A percentile compares a stretch with the other conserved stretches of the same genome.
Evolutionary conservation across 2,329 filamentous ascomycete species (phyloP).

Genomic region (Aspergillus fumigatus): DNA sequence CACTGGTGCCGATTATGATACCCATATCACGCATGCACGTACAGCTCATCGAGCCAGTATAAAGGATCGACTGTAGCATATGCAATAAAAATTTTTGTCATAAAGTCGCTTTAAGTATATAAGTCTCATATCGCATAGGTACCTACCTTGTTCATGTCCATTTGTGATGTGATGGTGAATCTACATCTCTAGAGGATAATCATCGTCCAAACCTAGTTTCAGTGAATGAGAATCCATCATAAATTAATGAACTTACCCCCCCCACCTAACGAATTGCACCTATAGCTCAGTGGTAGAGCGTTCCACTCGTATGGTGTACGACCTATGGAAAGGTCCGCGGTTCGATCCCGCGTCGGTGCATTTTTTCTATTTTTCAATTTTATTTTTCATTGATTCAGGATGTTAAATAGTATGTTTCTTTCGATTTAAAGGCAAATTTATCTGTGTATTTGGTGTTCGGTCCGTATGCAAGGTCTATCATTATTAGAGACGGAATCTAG

Average conservation of each 20-base stretch:
- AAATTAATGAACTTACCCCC: background rate
- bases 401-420: too few relatives aligned
- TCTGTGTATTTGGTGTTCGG: too few relatives aligned
- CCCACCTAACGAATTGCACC: background rate
- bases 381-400: too few relatives aligned
- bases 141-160: too few relatives aligned
- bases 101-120: too few relatives aligned
- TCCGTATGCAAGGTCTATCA: background rate
- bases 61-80: background rate
- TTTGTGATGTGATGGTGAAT: too few relatives aligned
- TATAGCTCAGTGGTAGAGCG: background rate
- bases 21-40: background rate
- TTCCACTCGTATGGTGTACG: background rate
- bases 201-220: slow-evolving; percentile 5
- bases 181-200: too few relatives aligned
- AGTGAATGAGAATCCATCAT: too few relatives aligned
- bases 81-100: too few relatives aligned
- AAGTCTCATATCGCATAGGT: too few relatives aligned
- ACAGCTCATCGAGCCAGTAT: background rate
- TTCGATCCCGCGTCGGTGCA: background rate
- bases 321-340: background rate
- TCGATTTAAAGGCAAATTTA: background rate
- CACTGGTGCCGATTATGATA: background rate
- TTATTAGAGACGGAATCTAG: background rate
- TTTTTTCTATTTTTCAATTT: background rate